Conservation (phyloP, 176 grass and related monocot species). For the Cenchrus fungigraminus region DNA sequence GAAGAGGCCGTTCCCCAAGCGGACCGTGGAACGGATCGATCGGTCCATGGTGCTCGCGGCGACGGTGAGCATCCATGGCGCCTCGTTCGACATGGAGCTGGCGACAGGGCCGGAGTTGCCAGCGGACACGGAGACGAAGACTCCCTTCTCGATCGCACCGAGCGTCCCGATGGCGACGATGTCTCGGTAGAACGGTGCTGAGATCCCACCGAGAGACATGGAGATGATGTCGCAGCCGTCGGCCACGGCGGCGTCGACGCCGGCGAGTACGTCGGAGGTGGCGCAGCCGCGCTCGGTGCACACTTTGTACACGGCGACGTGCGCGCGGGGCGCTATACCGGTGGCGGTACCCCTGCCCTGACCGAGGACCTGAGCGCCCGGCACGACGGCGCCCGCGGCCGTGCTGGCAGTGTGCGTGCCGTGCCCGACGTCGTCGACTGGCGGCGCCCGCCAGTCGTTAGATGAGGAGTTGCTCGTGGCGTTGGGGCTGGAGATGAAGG, state of each 20-base stretch:
- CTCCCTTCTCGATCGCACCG: conserved; percentile 48
- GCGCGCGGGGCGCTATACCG: conserved; percentile 37
- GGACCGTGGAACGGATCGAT: conserved; percentile 36
- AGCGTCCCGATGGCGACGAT: conserved; percentile 46
- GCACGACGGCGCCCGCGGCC: conserved; percentile 3
- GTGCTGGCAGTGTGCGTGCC: not conserved
- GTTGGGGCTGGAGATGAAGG: conserved; percentile 16
- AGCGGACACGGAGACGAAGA: conserved; percentile 56
- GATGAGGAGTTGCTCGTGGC: too few relatives aligned
- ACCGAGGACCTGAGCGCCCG: conserved; percentile 34
- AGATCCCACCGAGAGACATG: not conserved
- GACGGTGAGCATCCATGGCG: conserved; percentile 75
- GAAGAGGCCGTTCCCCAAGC: conserved; percentile 42
- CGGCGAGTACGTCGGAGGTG: not conserved
- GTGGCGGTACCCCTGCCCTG: conserved; percentile 16
- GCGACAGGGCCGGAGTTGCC: conserved; percentile 41
- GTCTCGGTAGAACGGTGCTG: not conserved
- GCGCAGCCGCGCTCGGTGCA: not conserved
- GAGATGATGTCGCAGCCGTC: conserved; percentile 51
- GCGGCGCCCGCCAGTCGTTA: not conserved
- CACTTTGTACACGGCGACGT: not conserved
- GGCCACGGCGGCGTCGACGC: conserved; percentile 39
- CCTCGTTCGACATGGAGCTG: conserved; percentile 44
- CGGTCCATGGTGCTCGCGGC: conserved; percentile 69
- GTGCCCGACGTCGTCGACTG: not conserved